Conservation (phyloP, 192 early-diverging fungal genomes). For the Linnemannia zychae region DNA sequence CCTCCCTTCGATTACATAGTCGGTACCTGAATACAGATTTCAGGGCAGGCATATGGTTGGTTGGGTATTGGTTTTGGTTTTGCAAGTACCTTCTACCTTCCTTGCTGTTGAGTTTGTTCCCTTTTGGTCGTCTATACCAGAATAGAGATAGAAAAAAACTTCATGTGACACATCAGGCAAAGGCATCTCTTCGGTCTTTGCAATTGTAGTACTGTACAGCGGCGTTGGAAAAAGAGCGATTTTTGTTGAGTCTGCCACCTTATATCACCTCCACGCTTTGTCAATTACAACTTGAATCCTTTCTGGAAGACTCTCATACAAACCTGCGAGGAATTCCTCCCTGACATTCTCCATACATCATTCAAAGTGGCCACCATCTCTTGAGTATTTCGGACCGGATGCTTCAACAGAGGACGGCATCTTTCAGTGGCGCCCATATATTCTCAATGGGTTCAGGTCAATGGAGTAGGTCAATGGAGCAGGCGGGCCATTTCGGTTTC, state of each 20-base stretch:
- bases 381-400: neutral
- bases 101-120: no score
- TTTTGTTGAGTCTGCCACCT: constrained; percentile 11
- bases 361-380: constrained; percentile 1
- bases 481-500: neutral
- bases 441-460: neutral
- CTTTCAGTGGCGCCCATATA: constrained; percentile 1
- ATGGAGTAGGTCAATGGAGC: neutral
- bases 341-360: neutral
- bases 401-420: neutral
- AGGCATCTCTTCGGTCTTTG: no score
- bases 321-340: neutral
- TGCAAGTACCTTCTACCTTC: no score
- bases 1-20: no score
- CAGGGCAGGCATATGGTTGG: no score
- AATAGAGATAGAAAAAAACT: no score
- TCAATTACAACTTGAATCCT: neutral
- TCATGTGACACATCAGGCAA: no score
- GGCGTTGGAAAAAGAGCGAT: no score
- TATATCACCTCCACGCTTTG: neutral
- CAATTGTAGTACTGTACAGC: no score
- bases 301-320: neutral
- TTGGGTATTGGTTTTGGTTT: no score
- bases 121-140: no score
- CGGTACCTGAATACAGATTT: no score